These are phyloP conservation scores for Leptographium procerum DNA, from an alignment of 2,329 filamentous ascomycete genomes.

Conservation along the genomic window DNA sequence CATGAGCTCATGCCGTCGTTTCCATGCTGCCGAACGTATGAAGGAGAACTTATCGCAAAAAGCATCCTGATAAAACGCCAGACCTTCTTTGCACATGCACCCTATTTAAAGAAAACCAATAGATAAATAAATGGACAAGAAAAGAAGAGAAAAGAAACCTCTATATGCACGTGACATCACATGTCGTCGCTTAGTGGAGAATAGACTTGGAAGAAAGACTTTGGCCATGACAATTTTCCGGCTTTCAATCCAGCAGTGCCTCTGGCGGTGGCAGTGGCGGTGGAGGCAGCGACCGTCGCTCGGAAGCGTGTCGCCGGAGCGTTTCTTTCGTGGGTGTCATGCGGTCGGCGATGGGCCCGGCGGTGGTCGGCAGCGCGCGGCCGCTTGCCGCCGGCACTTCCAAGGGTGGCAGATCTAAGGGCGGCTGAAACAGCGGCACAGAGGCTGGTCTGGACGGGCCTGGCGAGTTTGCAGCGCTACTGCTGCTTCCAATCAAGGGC, in stretches of 20 bases:
- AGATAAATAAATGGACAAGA: no score
- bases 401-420: neutral
- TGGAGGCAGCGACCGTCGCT: conserved; percentile 4
- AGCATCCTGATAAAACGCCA: neutral
- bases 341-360: neutral
- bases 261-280: neutral
- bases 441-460: neutral
- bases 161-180: neutral
- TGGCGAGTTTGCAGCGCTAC: neutral
- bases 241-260: neutral
- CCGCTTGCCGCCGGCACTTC: neutral
- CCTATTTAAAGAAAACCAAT: neutral
- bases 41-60: neutral
- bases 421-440: neutral
- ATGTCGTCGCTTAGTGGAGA: no score
- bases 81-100: neutral
- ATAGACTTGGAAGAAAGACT: no score
- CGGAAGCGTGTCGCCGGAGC: conserved; percentile 6
- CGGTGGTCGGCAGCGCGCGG: neutral
- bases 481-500: neutral
- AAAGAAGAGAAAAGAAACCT: neutral
- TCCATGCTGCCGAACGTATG: neutral
- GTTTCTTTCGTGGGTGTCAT: conserved; percentile 10
- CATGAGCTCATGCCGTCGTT: neutral
- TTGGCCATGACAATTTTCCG: neutral